Base-by-base conservation (phyloP, 179 eudicot species). In the Nepenthes alata region DNA sequence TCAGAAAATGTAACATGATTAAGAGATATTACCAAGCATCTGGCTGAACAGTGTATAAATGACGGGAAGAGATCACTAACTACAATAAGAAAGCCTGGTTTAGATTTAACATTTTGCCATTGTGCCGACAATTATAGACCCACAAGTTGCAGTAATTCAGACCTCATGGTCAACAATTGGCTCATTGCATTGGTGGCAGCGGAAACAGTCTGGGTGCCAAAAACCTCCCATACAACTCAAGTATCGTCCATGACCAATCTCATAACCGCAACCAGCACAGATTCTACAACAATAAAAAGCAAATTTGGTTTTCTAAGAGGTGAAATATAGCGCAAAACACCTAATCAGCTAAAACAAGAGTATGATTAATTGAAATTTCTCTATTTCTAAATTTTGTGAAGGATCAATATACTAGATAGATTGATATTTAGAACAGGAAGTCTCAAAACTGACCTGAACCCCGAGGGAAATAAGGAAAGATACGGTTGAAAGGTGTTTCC, bases 121-220 rank as follows among this genome's bases (percentile, higher is more conserved):
- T 25, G 25, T 25, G 25, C 25, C 25, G 1, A 25, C 25, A 25
- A 1, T 25, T 25, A 25, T 25, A 25, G 25, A 25, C 25, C 25
- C 25, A 48, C 55, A 52, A 4, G 2, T 52, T 52, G n/a, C 14
- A 52, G 55, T 52, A 52, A 11, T n/a, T 49, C 63, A 63, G 34
- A 94, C 99, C 97, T 94, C 97, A 69, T 85, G 72, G 64, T 94
- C 99, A 10, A 96, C 87, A 37, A 94, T 94, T 3, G 97, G 96
- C 56, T 58, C 60, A 74, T 77, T 68, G 73, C 99, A 94, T 44
- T 70, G 79, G 63, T 90, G 80, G 67, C 99, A 94, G 15, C 89
- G 78, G 67, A 94, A 90, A 76, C 99, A 94, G 62, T 85, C 96
- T 34, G 97, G 99, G 69, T 94, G 97, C 96, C 96, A 94, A 80